Base-by-base conservation (phyloP, 2,329 filamentous ascomycete genomes). In the Colletotrichum gigasporum region DNA sequence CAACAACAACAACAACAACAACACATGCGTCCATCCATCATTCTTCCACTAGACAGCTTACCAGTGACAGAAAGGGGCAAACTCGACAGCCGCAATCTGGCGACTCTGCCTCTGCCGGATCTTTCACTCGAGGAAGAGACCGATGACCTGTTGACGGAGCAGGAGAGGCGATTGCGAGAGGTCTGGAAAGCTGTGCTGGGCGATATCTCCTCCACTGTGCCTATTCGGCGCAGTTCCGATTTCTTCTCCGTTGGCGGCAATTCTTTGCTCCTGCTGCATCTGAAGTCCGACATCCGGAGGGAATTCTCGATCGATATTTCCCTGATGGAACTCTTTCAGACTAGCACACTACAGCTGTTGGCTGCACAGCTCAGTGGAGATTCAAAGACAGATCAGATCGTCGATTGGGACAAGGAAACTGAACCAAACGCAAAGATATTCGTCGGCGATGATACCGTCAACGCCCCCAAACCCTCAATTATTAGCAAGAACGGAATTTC, bases 371-470 rank as follows among this genome's bases (percentile, higher is more conserved):
- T 47, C 55, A 65, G 24, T 35, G 34, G 37, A 4, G 58, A 58
- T 12, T 20, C 62, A 45, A 28, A 9, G 18, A 20, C 54, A 37
- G 66, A 54, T 44, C n/a, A n/a, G n/a, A n/a, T n/a, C n/a, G 76
- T 80, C 34, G 71, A 79, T 62, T 83, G 81, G 80, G 72, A 75
- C 2, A n/a, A 50, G 5, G 80, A 82, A 12, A 51, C 47, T 22
- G n/a, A n/a, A n/a, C n/a, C n/a, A n/a, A n/a, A n/a, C n/a, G n/a
- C n/a, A n/a, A n/a, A n/a, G n/a, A n/a, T n/a, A n/a, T n/a, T n/a
- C n/a, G n/a, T n/a, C n/a, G n/a, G n/a, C n/a, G n/a, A n/a, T n/a
- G n/a, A n/a, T n/a, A n/a, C n/a, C n/a, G n/a, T n/a, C n/a, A n/a
- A n/a, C n/a, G 24, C 20, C 24, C n/a, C 26, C 11, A n/a, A 45